Evolutionary conservation across 2,329 filamentous ascomycete genomes (phyloP), one percentile per base, ranked within the genome.

Genomic region (Fusarium devonianum): DNA sequence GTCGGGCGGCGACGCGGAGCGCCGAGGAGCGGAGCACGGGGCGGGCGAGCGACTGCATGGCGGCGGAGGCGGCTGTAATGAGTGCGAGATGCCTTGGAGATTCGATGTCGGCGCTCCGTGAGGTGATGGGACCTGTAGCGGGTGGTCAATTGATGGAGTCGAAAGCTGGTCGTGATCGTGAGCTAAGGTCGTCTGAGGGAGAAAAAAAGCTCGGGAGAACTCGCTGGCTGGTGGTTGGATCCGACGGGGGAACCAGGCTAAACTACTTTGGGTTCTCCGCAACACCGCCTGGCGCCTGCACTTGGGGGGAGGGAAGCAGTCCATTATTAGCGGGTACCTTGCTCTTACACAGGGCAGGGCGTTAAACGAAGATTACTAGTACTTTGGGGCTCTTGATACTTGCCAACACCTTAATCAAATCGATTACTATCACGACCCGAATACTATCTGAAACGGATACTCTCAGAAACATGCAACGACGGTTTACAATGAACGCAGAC

Each of bases 131-230:
- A 64, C 62, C 64, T 47, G 49, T 43, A 61, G 55, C 48, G 56
- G 60, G 61, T 60, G 67, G 63, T 68, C 69, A 72, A 73, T 73
- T 71, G 70, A 72, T 70, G 65, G 60, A 60, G 62, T 56, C 56
- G 62, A 61, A 46, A 49, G 48, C 63, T 51, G 48, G 63, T 56
- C 61, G 11, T 55, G 58, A 57, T 64, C 53, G 62, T 60, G 49
- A 40, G 53, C 56, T n/a, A 67, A 62, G 61, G 61, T 63, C 62
- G 63, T 64, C 63, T 69, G 65, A 68, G 66, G 64, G 70, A 68
- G 67, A 74, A 75, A 77, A 76, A 77, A 77, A 74, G 74, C 74
- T 78, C 75, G 75, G 74, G 70, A 73, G 69, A 72, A 74, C 63
- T 75, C 71, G 73, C 71, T 67, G 68, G 67, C 53, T 60, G 56